Evolutionary conservation across 169 alveolate species (phyloP).

Genomic region (Theileria equi): DNA sequence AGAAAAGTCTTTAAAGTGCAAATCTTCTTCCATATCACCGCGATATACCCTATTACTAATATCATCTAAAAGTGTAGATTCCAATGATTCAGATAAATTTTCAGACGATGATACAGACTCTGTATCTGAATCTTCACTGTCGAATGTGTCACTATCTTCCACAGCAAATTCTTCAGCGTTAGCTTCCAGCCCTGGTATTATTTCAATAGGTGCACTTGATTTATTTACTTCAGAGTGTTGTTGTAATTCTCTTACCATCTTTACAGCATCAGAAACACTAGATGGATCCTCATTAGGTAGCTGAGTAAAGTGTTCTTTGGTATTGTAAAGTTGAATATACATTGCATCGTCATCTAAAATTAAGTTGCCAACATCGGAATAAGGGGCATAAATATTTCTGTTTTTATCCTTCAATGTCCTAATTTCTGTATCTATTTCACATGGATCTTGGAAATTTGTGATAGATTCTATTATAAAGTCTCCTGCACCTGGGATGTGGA

Average conservation of each 20-base stretch:
- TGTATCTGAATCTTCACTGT: not conserved
- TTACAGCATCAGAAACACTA: constrained; percentile 76
- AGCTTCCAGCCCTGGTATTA: not conserved
- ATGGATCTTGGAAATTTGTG: constrained; percentile 79
- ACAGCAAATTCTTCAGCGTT: not conserved
- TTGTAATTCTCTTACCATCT: constrained; percentile 87
- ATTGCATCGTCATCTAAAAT: constrained; percentile 93
- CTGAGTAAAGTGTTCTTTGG: constrained; percentile 88
- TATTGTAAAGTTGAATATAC: constrained; percentile 95
- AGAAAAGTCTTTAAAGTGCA: constrained; percentile 23
- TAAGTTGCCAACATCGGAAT: constrained; percentile 93
- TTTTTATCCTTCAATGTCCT: constrained; percentile 92
- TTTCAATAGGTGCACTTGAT: not conserved
- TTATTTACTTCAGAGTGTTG: constrained; percentile 30
- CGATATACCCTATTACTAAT: constrained; percentile 7
- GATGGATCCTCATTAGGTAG: constrained; percentile 30
- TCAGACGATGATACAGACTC: constrained; percentile 13
- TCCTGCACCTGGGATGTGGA: constrained; percentile 91
- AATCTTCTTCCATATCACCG: constrained; percentile 7
- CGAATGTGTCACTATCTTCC: not conserved
- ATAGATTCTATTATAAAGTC: constrained; percentile 79
- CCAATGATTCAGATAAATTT: constrained; percentile 51
- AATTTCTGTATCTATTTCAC: constrained; percentile 79
- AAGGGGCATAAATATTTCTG: constrained; percentile 96
- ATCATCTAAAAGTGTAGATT: constrained; percentile 40